These are phyloP conservation scores for Raphidocelis subcapitata DNA, from an alignment of 139 green algal species.

Conservation along the genomic window DNA sequence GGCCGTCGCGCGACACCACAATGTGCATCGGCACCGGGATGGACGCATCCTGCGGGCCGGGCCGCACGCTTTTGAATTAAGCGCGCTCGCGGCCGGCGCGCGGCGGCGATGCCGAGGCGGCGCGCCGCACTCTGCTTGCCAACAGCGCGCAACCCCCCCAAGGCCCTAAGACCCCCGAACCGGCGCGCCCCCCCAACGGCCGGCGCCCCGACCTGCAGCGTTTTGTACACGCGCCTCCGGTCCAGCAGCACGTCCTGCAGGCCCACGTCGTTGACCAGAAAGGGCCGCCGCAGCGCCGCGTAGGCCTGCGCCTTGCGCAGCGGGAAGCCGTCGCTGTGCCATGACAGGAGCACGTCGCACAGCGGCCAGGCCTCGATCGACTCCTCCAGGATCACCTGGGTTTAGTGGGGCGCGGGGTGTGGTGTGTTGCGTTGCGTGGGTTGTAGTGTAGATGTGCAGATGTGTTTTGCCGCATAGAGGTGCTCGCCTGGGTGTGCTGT, in stretches of 20 bases:
- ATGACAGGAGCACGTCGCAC: constrained; percentile 88
- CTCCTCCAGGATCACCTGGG: constrained; percentile 77
- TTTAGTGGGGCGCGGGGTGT: too few species aligned
- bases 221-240: constrained; percentile 39
- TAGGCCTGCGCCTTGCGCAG: constrained; percentile 78
- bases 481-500: too few species aligned
- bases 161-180: too few species aligned
- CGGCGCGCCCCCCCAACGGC: too few species aligned
- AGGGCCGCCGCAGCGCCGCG: constrained; percentile 73
- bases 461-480: too few species aligned
- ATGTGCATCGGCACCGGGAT: constrained; percentile 92
- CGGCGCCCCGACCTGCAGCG: constrained; percentile 1
- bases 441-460: too few species aligned
- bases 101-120: too few species aligned
- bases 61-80: not conserved
- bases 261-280: constrained; percentile 93
- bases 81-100: too few species aligned
- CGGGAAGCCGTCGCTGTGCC: constrained; percentile 95
- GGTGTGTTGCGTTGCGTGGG: too few species aligned
- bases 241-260: constrained; percentile 89
- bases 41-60: constrained; percentile 67
- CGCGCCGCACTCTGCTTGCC: too few species aligned
- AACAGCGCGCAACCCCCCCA: too few species aligned
- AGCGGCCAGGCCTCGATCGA: constrained; percentile 90
- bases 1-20: constrained; percentile 77